These are phyloP conservation scores for Aspergillus vadensis DNA, from an alignment of 2,329 filamentous ascomycete genomes.

Conservation along the genomic window DNA sequence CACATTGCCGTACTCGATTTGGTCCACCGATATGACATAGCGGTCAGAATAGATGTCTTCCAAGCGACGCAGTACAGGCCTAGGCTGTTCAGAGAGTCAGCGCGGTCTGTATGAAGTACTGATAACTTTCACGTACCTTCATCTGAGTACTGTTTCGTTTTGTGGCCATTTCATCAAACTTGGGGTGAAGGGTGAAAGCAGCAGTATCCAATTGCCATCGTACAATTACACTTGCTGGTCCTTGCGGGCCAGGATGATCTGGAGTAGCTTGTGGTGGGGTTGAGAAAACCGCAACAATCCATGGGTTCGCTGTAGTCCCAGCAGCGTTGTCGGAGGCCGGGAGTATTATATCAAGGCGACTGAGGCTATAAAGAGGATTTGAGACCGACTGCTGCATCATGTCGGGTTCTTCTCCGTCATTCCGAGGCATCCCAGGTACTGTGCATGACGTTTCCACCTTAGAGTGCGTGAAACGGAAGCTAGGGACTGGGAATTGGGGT, in stretches of 20 bases:
- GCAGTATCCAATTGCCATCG: slow-evolving; percentile 76
- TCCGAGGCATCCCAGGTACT: slow-evolving; percentile 31
- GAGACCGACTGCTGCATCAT: slow-evolving; percentile 24
- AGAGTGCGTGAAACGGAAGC: slow-evolving; percentile 40
- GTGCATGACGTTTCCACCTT: slow-evolving; percentile 40
- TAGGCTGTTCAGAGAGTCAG: slow-evolving; percentile 39
- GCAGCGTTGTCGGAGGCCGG: slow-evolving; percentile 60
- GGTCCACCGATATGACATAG: slow-evolving; percentile 67
- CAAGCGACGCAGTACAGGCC: slow-evolving; percentile 61
- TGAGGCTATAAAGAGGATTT: slow-evolving; percentile 60
- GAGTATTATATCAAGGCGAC: slow-evolving; percentile 73
- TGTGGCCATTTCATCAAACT: slow-evolving; percentile 73
- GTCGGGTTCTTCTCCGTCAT: slow-evolving; percentile 27
- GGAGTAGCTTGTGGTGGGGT: slow-evolving; percentile 55
- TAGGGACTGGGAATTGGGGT: slow-evolving; percentile 37
- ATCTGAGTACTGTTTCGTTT: slow-evolving; percentile 59
- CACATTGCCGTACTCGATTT: slow-evolving; percentile 70
- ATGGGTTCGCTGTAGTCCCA: slow-evolving; percentile 59
- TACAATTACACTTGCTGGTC: slow-evolving; percentile 72
- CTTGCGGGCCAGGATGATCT: slow-evolving; percentile 61
- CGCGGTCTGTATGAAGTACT: slow-evolving; percentile 6
- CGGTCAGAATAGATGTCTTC: slow-evolving; percentile 71
- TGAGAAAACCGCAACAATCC: slow-evolving; percentile 74
- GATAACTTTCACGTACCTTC: slow-evolving; percentile 36
- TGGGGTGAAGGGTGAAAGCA: slow-evolving; percentile 67